These are phyloP conservation scores for Geotrichum macrosporum DNA, from an alignment of 1,139 yeast species.

Conservation along the genomic window DNA sequence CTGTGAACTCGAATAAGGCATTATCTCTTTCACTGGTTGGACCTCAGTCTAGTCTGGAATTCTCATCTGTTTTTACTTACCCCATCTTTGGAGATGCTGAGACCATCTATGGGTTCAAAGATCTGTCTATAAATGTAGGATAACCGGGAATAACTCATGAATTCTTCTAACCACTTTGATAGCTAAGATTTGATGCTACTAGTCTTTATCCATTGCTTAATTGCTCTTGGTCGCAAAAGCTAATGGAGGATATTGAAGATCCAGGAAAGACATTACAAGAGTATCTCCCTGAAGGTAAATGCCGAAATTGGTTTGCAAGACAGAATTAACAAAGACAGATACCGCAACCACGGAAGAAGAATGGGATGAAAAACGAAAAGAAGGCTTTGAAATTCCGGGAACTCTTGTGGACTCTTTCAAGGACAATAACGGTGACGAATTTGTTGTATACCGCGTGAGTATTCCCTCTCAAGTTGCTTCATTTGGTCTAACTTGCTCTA, in stretches of 20 bases:
- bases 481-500: constrained; percentile 34
- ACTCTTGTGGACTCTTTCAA: constrained; percentile 42
- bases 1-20: constrained; percentile 61
- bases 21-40: constrained; percentile 47
- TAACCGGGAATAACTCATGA: not conserved
- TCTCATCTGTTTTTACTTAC: constrained; percentile 75
- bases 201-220: constrained; percentile 55
- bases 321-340: constrained; percentile 34
- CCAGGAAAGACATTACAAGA: constrained; percentile 51
- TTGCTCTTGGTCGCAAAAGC: constrained; percentile 51
- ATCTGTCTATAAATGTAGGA: constrained; percentile 34
- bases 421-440: constrained; percentile 37
- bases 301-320: too few species aligned
- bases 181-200: constrained; percentile 51
- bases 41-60: constrained; percentile 22
- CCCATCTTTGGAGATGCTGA: constrained; percentile 93
- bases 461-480: constrained; percentile 14
- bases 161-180: constrained; percentile 17
- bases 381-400: constrained; percentile 49
- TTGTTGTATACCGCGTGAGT: constrained; percentile 37
- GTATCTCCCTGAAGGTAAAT: constrained; percentile 50
- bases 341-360: constrained; percentile 56
- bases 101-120: constrained; percentile 78
- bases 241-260: constrained; percentile 37
- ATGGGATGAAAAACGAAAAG: constrained; percentile 58